Conservation (phyloP, 2,329 filamentous ascomycete species). For the Cyclaneusma minus region DNA sequence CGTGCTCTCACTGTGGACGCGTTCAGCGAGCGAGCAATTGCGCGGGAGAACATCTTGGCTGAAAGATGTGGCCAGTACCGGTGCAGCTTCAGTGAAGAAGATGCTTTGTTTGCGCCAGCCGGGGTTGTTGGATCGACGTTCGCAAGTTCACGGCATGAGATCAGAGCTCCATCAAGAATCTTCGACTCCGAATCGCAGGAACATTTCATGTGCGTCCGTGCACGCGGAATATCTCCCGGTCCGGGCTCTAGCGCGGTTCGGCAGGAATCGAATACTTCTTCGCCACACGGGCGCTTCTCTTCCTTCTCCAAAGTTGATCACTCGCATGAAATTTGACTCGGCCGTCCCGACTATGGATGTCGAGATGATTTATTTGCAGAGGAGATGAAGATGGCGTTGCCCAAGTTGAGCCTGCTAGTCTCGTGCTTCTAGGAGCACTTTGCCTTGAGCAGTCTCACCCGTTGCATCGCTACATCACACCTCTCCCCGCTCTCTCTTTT, state of each 20-base stretch:
- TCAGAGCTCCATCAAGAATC: too few species aligned
- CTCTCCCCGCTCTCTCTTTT: constrained; percentile 2
- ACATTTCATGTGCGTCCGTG: too few species aligned
- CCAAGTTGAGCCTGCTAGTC: constrained; percentile 20
- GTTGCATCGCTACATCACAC: constrained; percentile 16
- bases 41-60: constrained; percentile 18
- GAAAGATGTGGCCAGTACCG: constrained; percentile 2
- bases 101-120: too few species aligned
- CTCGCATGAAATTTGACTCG: constrained; percentile 44
- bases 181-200: too few species aligned
- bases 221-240: too few species aligned
- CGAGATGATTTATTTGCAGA: constrained; percentile 39
- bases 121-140: too few species aligned
- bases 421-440: constrained; percentile 12
- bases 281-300: too few species aligned
- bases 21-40: constrained; percentile 12
- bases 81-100: constrained; percentile 16
- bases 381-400: constrained; percentile 26
- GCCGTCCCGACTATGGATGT: constrained; percentile 32
- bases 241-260: too few species aligned
- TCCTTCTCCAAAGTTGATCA: constrained; percentile 36
- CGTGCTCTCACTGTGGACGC: constrained; percentile 11
- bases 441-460: constrained; percentile 15
- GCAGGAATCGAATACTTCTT: too few species aligned
- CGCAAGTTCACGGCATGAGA: too few species aligned